Conservation (phyloP, 345 rosid species). For the Pelargonium nanum region DNA sequence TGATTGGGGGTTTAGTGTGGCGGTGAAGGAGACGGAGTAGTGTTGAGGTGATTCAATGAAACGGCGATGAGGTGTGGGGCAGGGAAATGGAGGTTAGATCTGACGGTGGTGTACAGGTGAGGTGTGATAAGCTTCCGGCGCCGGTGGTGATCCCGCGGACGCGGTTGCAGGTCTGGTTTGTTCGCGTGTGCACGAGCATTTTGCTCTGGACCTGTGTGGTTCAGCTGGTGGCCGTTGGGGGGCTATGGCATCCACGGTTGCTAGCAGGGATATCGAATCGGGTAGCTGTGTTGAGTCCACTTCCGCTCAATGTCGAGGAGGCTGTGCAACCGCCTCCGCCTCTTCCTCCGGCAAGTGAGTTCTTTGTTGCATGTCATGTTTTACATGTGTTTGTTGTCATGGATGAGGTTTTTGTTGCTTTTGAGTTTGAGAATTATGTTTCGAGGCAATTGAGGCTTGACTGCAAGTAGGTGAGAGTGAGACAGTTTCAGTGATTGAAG, state of each 20-base stretch:
- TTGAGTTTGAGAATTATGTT: not conserved
- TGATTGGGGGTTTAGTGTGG: not conserved
- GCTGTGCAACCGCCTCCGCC: not conserved
- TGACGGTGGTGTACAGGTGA: conserved; percentile 26
- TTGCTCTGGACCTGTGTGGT: conserved; percentile 96
- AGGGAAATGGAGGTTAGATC: conserved; percentile 43
- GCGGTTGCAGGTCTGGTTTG: conserved; percentile 72
- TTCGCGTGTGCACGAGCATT: conserved; percentile 79
- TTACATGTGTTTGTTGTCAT: not conserved
- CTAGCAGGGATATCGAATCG: conserved; percentile 39
- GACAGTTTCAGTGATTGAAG: not conserved
- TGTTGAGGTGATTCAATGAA: conserved; percentile 28
- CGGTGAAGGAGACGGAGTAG: too few species aligned
- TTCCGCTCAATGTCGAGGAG: conserved; percentile 25
- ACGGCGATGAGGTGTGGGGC: conserved; percentile 45
- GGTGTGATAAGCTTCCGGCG: not conserved
- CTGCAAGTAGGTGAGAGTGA: too few species aligned
- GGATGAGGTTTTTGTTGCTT: not conserved
- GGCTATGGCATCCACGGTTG: conserved; percentile 74
- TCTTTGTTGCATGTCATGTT: not conserved
- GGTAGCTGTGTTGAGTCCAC: conserved; percentile 28
- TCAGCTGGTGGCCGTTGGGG: conserved; percentile 74
- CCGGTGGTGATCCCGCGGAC: conserved; percentile 9
- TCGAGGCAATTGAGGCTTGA: too few species aligned
- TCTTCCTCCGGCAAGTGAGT: not conserved